Evolutionary conservation across 2,329 filamentous ascomycete genomes (phyloP).

Genomic region (Monascus ruber): DNA sequence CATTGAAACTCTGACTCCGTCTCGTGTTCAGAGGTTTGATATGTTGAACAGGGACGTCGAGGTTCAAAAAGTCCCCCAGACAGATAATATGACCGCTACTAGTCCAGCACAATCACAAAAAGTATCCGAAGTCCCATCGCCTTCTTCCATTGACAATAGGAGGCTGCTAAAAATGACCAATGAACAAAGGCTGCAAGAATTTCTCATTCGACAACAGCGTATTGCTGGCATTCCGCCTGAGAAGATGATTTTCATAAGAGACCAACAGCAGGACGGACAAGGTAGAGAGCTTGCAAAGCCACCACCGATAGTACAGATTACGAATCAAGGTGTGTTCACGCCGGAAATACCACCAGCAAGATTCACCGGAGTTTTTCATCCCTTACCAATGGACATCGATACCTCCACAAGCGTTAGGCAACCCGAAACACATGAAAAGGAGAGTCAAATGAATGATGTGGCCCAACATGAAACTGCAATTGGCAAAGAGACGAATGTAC

Average conservation of each 20-base stretch:
- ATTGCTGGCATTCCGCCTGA: slow-evolving; percentile 15
- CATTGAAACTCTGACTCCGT: not conserved
- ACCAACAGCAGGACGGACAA: not conserved
- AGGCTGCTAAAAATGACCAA: not conserved
- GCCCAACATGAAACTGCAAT: too few species aligned
- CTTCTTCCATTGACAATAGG: not conserved
- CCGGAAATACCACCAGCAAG: slow-evolving; percentile 12
- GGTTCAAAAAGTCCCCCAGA: not conserved
- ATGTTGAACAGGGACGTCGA: not conserved
- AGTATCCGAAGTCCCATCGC: not conserved
- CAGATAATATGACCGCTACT: not conserved
- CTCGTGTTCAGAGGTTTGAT: not conserved
- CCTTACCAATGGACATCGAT: slow-evolving; percentile 1
- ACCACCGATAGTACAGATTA: slow-evolving; percentile 10
- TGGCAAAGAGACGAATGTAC: too few species aligned
- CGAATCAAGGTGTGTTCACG: slow-evolving; percentile 7
- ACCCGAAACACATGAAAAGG: not conserved
- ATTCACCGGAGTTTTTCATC: slow-evolving; percentile 9
- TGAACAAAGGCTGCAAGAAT: slow-evolving; percentile 11
- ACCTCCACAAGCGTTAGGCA: not conserved
- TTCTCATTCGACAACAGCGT: slow-evolving; percentile 18
- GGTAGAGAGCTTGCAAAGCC: not conserved
- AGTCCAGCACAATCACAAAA: not conserved
- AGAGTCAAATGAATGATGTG: not conserved
- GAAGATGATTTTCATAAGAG: slow-evolving; percentile 10